These are phyloP conservation scores for Cicer arietinum DNA, from an alignment of 306 rosid species.

Conservation along the genomic window DNA sequence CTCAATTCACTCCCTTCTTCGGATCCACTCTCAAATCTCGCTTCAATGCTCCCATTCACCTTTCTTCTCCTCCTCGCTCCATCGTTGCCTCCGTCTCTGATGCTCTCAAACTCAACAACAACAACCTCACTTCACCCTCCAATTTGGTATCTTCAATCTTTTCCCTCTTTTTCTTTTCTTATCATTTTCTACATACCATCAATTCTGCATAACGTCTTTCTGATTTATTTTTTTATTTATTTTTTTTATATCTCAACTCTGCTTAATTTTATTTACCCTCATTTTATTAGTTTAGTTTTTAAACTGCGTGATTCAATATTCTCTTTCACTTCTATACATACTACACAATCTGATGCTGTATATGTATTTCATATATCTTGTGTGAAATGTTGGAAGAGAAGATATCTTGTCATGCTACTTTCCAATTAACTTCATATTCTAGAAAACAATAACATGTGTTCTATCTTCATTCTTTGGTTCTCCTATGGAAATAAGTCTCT, in stretches of 20 bases:
- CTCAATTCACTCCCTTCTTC: conserved; percentile 50
- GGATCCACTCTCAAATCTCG: conserved; percentile 66
- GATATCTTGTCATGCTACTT: conserved; percentile 6
- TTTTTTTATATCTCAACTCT: not conserved
- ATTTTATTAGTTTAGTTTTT: not conserved
- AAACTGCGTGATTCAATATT: conserved; percentile 12
- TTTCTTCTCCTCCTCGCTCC: conserved; percentile 47
- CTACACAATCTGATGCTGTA: no score
- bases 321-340: no score
- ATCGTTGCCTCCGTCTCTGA: conserved; percentile 64
- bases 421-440: conserved; percentile 30
- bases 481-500: conserved; percentile 23
- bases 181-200: not conserved
- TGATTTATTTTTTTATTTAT: no score
- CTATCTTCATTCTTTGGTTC: not conserved
- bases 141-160: conserved; percentile 59
- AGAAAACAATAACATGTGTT: not conserved
- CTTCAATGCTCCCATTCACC: conserved; percentile 43
- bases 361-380: no score
- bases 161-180: not conserved
- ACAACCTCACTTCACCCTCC: conserved; percentile 57
- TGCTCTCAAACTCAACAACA: conserved; percentile 51
- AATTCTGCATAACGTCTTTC: conserved; percentile 38
- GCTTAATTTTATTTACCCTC: not conserved
- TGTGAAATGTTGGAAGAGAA: not conserved